Evolutionary conservation across 768 basidiomycete species (phyloP).

Genomic region (Collybia sordida): DNA sequence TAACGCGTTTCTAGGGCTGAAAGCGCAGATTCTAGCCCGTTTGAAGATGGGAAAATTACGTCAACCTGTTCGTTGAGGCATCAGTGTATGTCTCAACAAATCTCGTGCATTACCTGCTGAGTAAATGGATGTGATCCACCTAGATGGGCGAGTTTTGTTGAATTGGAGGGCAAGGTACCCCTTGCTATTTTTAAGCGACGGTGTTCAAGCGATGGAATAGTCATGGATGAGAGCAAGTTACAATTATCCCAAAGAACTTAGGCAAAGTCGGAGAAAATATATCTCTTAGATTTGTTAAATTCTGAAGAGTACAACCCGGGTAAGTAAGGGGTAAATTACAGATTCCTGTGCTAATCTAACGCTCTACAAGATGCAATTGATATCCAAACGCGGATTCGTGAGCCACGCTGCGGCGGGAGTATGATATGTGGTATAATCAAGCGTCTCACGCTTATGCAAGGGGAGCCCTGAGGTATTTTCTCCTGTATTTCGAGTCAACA

Average conservation of each 20-base stretch:
- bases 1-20: conserved; percentile 42
- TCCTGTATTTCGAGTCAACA: conserved; percentile 88
- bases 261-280: conserved; percentile 1
- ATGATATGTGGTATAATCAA: conserved; percentile 16
- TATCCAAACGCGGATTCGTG: conserved; percentile 3
- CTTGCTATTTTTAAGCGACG: conserved; percentile 19
- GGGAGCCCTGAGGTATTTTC: conserved; percentile 72
- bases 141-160: conserved; percentile 29
- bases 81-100: neutral
- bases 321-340: conserved; percentile 5
- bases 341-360: conserved; percentile 11
- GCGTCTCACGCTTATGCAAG: conserved; percentile 25
- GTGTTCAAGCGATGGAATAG: conserved; percentile 13
- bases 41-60: conserved; percentile 52
- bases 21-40: conserved; percentile 37
- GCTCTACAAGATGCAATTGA: conserved; percentile 7
- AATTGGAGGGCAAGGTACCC: conserved; percentile 11
- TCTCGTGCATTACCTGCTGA: conserved; percentile 38
- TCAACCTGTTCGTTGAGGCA: conserved; percentile 47
- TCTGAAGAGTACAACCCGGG: conserved; percentile 11
- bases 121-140: conserved; percentile 49
- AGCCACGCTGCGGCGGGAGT: neutral
- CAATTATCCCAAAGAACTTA: neutral
- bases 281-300: neutral
- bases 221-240: neutral